Conservation (phyloP, 2,329 filamentous ascomycete genomes). For the Venturia carpophila region DNA sequence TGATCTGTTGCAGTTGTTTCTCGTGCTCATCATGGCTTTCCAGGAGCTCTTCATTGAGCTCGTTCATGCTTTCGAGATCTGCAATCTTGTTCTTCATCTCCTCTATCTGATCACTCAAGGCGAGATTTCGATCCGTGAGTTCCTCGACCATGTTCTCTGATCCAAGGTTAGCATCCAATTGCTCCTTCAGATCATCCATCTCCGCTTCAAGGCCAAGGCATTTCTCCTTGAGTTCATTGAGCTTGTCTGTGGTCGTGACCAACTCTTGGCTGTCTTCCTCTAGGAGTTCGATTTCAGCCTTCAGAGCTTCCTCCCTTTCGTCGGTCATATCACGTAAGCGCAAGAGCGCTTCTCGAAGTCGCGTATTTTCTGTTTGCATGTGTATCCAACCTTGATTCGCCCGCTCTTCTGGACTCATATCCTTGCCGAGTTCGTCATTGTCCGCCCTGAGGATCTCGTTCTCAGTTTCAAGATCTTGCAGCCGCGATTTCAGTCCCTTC, state of each 20-base stretch:
- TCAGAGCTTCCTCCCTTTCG: slow-evolving; percentile 73
- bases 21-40: slow-evolving; percentile 87
- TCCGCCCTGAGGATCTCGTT: slow-evolving; percentile 81
- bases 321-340: slow-evolving; percentile 79
- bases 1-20: slow-evolving; percentile 87
- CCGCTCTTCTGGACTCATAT: slow-evolving; percentile 81
- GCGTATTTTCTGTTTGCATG: slow-evolving; percentile 83
- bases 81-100: slow-evolving; percentile 75
- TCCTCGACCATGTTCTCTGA: slow-evolving; percentile 94
- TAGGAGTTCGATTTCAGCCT: slow-evolving; percentile 46
- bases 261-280: slow-evolving; percentile 37
- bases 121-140: slow-evolving; percentile 78
- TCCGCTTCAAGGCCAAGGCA: slow-evolving; percentile 63
- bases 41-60: slow-evolving; percentile 91
- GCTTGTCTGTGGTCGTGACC: slow-evolving; percentile 47
- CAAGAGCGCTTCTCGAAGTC: slow-evolving; percentile 76
- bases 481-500: slow-evolving; percentile 63
- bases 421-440: slow-evolving; percentile 72
- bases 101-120: slow-evolving; percentile 72
- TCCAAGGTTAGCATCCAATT: slow-evolving; percentile 79
- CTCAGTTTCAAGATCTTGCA: slow-evolving; percentile 81
- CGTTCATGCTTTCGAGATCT: slow-evolving; percentile 80
- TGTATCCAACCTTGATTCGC: slow-evolving; percentile 83
- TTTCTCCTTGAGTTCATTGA: slow-evolving; percentile 63
- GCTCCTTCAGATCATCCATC: slow-evolving; percentile 79